Conservation (phyloP, 1,139 yeast species). For the Sugiyamaella paludigena region DNA sequence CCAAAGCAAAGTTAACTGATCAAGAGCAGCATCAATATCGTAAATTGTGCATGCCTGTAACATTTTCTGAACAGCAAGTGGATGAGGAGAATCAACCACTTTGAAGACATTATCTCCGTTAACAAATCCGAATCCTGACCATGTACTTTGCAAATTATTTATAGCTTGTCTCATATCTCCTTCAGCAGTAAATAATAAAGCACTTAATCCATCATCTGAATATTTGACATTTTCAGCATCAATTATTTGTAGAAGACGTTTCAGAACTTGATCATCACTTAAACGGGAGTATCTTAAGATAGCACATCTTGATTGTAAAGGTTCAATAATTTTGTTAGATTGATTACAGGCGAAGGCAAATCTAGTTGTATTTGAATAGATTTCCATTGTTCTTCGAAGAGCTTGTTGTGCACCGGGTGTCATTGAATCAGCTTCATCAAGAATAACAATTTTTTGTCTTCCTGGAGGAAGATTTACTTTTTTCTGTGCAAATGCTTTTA, state of each 20-base stretch:
- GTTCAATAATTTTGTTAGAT: conserved; percentile 91
- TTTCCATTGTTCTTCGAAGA: conserved; percentile 93
- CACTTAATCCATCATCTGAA: conserved; percentile 89
- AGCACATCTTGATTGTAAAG: conserved; percentile 95
- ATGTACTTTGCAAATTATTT: conserved; percentile 89
- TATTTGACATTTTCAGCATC: conserved; percentile 70
- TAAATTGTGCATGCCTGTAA: conserved; percentile 50
- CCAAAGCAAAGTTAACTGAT: conserved; percentile 70
- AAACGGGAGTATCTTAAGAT: conserved; percentile 80
- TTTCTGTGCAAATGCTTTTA: conserved; percentile 94
- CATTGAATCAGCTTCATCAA: conserved; percentile 98
- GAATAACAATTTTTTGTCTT: conserved; percentile 81
- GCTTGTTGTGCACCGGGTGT: conserved; percentile 99
- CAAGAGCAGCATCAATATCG: conserved; percentile 68
- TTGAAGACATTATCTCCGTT: conserved; percentile 89
- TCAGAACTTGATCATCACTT: conserved; percentile 79
- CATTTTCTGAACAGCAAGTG: conserved; percentile 77
- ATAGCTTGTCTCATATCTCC: conserved; percentile 99
- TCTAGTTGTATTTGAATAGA: conserved; percentile 88
- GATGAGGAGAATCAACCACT: conserved; percentile 96
- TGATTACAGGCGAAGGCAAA: conserved; percentile 98
- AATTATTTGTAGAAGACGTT: conserved; percentile 70
- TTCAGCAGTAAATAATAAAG: conserved; percentile 92
- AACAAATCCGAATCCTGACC: conserved; percentile 88
- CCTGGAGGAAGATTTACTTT: conserved; percentile 72